phyloP scores from a whole-genome alignment of 371 early-diverging fungal species.

The Mucor mucedo region DNA sequence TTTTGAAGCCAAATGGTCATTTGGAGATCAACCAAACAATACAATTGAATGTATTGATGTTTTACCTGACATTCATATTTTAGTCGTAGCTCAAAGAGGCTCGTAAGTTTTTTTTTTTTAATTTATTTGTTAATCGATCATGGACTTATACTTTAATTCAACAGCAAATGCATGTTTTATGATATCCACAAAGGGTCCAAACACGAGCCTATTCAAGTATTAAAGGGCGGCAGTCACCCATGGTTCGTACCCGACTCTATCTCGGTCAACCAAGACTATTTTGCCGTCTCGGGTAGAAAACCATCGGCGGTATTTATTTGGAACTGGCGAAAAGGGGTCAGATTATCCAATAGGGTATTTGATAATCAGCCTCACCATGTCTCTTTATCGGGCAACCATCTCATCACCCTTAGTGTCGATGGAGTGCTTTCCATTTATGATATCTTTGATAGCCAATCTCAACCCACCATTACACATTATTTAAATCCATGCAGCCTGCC shows the following conservation, averaged over 20 bases:
- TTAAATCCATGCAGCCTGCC: slow-evolving; percentile 48
- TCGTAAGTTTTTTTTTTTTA: slow-evolving; percentile 40
- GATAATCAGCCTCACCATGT: slow-evolving; percentile 55
- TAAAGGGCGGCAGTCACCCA: slow-evolving; percentile 50
- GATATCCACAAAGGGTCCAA: slow-evolving; percentile 40
- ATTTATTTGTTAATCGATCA: background rate
- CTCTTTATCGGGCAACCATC: slow-evolving; percentile 39
- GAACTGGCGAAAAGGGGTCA: slow-evolving; percentile 56
- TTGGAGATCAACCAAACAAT: slow-evolving; percentile 36
- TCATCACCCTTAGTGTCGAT: slow-evolving; percentile 48
- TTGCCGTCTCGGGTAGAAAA: slow-evolving; percentile 50
- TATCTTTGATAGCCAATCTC: slow-evolving; percentile 30
- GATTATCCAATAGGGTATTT: slow-evolving; percentile 46
- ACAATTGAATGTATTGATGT: slow-evolving; percentile 52
- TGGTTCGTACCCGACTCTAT: slow-evolving; percentile 54
- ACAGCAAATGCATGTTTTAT: slow-evolving; percentile 52
- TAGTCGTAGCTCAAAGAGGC: slow-evolving; percentile 53
- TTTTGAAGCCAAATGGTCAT: slow-evolving; percentile 36
- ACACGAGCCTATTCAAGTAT: slow-evolving; percentile 51
- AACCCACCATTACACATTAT: slow-evolving; percentile 22
- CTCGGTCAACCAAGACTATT: slow-evolving; percentile 45
- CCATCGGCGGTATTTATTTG: slow-evolving; percentile 57
- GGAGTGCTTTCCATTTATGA: slow-evolving; percentile 42
- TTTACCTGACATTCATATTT: slow-evolving; percentile 48
- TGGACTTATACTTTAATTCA: background rate